A percentile compares a stretch with the other conserved stretches of the same genome.
phyloP scores from a whole-genome alignment of 176 grass and related monocot genomes.

The Otatea glauca region DNA sequence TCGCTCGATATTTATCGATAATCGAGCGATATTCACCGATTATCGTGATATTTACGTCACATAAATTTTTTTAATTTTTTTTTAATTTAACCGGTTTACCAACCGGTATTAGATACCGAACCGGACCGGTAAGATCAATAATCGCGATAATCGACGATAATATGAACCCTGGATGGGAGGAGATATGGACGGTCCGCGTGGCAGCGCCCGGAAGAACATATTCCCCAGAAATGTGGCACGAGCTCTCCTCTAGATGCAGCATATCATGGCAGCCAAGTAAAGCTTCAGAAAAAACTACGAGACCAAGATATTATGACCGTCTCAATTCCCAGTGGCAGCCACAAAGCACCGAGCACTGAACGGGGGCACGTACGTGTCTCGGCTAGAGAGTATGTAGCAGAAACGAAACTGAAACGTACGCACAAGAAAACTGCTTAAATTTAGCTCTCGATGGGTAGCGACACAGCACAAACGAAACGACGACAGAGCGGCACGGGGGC shows the following conservation, averaged over 20 bases:
- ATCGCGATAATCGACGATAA: too few relatives aligned
- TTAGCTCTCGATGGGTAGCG: not conserved
- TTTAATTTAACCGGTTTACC: too few relatives aligned
- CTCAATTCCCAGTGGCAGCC: not conserved
- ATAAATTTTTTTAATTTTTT: too few relatives aligned
- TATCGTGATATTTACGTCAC: too few relatives aligned
- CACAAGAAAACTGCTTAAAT: not conserved
- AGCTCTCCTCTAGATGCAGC: not conserved
- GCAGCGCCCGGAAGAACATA: not conserved
- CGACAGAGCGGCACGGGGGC: not conserved
- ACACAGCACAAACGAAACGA: not conserved
- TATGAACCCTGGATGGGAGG: too few relatives aligned
- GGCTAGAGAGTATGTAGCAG: not conserved
- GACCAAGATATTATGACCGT: not conserved
- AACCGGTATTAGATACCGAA: too few relatives aligned
- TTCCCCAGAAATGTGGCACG: not conserved
- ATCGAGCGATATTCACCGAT: too few relatives aligned
- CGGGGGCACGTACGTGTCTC: not conserved
- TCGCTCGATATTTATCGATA: too few relatives aligned
- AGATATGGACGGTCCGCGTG: not conserved
- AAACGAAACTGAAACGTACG: not conserved
- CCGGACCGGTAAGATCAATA: too few relatives aligned
- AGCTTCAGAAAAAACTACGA: not conserved
- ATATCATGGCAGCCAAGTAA: conserved; percentile 6
- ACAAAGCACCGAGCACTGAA: not conserved